These are phyloP conservation scores for Spinellus fusiger DNA, from an alignment of 192 early-diverging fungal species.

Conservation along the genomic window DNA sequence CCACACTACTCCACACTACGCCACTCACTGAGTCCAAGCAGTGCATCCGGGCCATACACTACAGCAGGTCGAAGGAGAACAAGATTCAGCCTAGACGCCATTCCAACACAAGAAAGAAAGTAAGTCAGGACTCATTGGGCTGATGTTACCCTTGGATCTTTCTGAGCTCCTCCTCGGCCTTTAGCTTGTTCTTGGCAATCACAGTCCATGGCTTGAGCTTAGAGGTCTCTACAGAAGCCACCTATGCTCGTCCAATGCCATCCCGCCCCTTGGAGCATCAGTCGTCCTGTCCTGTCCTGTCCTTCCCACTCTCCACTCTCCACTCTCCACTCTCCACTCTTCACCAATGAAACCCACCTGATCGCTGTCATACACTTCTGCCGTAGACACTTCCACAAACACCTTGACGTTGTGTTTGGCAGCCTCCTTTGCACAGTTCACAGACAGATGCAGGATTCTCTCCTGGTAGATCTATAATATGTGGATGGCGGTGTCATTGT, in stretches of 20 bases:
- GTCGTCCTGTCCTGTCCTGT: too few species aligned
- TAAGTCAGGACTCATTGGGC: not conserved
- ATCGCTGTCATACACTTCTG: constrained; percentile 81
- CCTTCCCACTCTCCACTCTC: too few species aligned
- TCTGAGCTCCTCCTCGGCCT: constrained; percentile 72
- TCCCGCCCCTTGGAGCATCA: too few species aligned
- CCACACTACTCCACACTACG: too few species aligned
- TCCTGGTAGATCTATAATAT: constrained; percentile 86
- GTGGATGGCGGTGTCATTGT: too few species aligned
- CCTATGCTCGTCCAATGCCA: not conserved
- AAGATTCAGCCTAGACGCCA: constrained; percentile 55
- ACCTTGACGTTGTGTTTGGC: constrained; percentile 63
- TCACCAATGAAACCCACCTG: constrained; percentile 42
- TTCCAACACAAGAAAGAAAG: not conserved
- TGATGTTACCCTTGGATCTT: constrained; percentile 62
- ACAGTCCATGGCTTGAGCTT: constrained; percentile 84
- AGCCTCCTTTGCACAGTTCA: constrained; percentile 79
- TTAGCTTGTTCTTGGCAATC: constrained; percentile 66
- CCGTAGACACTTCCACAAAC: constrained; percentile 85
- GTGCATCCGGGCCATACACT: constrained; percentile 82
- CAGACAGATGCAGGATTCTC: constrained; percentile 64
- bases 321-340: not conserved
- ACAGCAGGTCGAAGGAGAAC: constrained; percentile 84
- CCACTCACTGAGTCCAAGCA: constrained; percentile 68
- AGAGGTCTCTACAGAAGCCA: constrained; percentile 32